phyloP scores from a whole-genome alignment of 148 eudicot genomes.

The Camellia sinensis region DNA sequence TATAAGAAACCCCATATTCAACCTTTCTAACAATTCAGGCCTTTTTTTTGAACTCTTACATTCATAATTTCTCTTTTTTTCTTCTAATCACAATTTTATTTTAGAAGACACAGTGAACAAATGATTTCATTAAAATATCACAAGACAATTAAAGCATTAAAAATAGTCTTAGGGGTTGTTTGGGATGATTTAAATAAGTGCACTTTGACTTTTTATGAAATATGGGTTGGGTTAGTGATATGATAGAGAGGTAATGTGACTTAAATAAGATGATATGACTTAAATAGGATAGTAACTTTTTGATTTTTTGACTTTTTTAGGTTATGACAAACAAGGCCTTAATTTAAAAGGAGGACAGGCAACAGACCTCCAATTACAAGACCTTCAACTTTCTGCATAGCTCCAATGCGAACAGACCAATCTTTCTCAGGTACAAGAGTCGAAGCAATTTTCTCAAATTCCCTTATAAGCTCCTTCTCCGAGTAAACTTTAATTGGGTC shows the following conservation, averaged over 20 bases:
- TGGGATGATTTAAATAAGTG: too few species aligned
- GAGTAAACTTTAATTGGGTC: constrained; percentile 91
- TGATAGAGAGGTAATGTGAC: too few species aligned
- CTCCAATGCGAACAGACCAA: constrained; percentile 96
- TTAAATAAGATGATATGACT: too few species aligned
- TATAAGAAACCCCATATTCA: background rate
- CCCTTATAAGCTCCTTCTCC: constrained; percentile 90
- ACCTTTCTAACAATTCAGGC: background rate
- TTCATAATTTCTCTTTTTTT: background rate
- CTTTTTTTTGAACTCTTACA: background rate
- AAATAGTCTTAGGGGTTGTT: background rate
- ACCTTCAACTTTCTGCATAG: constrained; percentile 92
- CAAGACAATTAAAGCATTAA: background rate
- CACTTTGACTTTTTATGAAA: too few species aligned
- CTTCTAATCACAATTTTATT: background rate
- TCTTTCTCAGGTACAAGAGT: constrained; percentile 94
- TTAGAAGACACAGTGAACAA: background rate
- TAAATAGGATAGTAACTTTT: too few species aligned
- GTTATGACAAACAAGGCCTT: too few species aligned
- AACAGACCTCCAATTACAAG: constrained; percentile 88
- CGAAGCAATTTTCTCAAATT: constrained; percentile 80
- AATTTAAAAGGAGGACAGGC: background rate
- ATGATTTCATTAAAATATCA: background rate
- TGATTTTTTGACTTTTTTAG: too few species aligned
- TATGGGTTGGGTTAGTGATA: too few species aligned